These are phyloP conservation scores for Capsicum baccatum DNA, from an alignment of 257 asterid species.

Conservation along the genomic window DNA sequence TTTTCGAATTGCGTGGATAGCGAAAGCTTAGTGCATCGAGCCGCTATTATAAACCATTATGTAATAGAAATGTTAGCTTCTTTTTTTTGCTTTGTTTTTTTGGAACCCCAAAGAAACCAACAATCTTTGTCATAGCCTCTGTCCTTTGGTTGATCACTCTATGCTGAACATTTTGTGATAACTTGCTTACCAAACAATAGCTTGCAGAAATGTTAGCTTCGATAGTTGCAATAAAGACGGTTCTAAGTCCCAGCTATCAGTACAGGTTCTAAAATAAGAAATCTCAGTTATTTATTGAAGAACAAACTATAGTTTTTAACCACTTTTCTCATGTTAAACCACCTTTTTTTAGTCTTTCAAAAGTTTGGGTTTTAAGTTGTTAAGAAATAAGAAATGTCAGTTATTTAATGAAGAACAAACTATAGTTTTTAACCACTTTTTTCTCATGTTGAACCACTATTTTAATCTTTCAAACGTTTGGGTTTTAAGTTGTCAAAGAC, in stretches of 20 bases:
- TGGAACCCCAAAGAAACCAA: too few species aligned
- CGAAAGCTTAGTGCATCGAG: too few species aligned
- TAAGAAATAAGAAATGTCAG: background rate
- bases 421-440: background rate
- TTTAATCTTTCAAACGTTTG: background rate
- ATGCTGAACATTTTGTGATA: too few species aligned
- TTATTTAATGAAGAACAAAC: background rate
- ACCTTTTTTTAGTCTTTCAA: background rate
- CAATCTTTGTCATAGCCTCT: too few species aligned
- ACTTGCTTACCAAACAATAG: too few species aligned
- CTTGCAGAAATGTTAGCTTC: background rate
- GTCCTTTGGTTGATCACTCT: too few species aligned
- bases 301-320: background rate
- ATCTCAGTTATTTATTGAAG: background rate
- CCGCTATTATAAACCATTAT: too few species aligned
- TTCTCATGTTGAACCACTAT: background rate
- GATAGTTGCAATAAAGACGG: background rate
- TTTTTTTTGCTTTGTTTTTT: too few species aligned
- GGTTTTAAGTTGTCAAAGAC: background rate
- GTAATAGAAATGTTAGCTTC: too few species aligned
- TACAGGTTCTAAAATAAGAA: background rate
- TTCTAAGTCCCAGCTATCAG: background rate
- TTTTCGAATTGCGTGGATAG: too few species aligned
- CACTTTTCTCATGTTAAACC: background rate
- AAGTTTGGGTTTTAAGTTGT: too few species aligned